Evolutionary conservation across 768 basidiomycete species (phyloP).

Genomic region (Boletus rubescentipes): DNA sequence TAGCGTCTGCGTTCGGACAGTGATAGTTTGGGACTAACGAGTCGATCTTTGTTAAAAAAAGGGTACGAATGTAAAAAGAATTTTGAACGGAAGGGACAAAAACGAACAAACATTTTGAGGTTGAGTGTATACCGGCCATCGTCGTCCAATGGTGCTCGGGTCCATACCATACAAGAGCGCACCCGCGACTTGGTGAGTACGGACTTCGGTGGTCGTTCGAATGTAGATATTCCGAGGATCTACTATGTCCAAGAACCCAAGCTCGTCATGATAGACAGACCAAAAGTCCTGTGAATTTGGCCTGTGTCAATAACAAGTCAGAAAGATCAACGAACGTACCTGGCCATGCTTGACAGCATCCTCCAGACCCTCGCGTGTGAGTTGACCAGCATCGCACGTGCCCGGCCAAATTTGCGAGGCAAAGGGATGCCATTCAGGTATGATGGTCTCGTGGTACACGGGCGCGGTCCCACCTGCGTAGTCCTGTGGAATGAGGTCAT

Average conservation of each 20-base stretch:
- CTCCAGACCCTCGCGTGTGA: slow-evolving; percentile 43
- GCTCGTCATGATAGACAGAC: slow-evolving; percentile 39
- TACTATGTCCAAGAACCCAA: slow-evolving; percentile 39
- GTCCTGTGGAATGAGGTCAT: slow-evolving; percentile 37
- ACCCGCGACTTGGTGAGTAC: slow-evolving; percentile 48
- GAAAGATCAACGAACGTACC: slow-evolving; percentile 12
- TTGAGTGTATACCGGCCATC: slow-evolving; percentile 42
- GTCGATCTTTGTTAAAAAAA: slow-evolving; percentile 38
- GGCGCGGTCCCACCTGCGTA: slow-evolving; percentile 37
- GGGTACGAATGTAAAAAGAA: background rate
- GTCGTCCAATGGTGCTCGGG: slow-evolving; percentile 25
- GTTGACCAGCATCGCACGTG: slow-evolving; percentile 47
- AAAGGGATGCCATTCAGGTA: slow-evolving; percentile 46
- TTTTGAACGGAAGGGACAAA: background rate
- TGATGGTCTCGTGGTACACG: slow-evolving; percentile 40
- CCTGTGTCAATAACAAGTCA: background rate
- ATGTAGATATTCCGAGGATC: slow-evolving; percentile 39
- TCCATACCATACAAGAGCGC: slow-evolving; percentile 49
- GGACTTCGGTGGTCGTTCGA: slow-evolving; percentile 44
- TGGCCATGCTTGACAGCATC: slow-evolving; percentile 45
- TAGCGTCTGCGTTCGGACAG: slow-evolving; percentile 41
- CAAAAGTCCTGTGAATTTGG: slow-evolving; percentile 42
- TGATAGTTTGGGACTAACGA: slow-evolving; percentile 45
- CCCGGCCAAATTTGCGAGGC: slow-evolving; percentile 45
- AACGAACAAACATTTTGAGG: slow-evolving; percentile 37